Evolutionary conservation across 345 rosid genomes (phyloP).

Genomic region (Streptanthus diversifolius): DNA sequence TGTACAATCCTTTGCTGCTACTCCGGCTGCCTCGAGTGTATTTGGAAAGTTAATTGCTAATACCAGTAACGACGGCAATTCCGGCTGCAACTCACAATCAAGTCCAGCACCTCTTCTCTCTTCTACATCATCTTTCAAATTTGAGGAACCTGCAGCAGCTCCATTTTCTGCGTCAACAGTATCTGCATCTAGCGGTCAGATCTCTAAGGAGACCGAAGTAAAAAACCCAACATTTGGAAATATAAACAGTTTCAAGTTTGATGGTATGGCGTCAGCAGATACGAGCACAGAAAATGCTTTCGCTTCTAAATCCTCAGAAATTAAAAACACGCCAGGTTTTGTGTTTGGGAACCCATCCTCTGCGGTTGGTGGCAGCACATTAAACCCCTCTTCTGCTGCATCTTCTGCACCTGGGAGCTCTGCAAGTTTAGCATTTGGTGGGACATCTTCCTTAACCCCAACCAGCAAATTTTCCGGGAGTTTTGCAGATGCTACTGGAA

Average conservation of each 20-base stretch:
- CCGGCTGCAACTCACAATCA: conserved; percentile 29
- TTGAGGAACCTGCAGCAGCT: conserved; percentile 40
- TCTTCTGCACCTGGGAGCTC: conserved; percentile 36
- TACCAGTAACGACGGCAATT: conserved; percentile 22
- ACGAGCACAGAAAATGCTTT: conserved; percentile 30
- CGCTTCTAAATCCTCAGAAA: conserved; percentile 24
- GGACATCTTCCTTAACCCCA: conserved; percentile 22
- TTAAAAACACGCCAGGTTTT: conserved; percentile 25
- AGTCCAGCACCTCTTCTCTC: conserved; percentile 37
- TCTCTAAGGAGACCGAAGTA: conserved; percentile 41
- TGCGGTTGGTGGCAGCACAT: conserved; percentile 22
- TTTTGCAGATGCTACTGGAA: conserved; percentile 35
- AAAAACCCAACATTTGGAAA: conserved; percentile 38
- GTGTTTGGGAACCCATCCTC: conserved; percentile 33
- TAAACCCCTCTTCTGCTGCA: conserved; percentile 15
- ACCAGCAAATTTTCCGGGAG: conserved; percentile 28
- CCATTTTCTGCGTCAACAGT: conserved; percentile 35
- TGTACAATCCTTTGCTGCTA: conserved; percentile 20
- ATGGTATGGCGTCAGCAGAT: conserved; percentile 40
- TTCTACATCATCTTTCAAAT: conserved; percentile 41
- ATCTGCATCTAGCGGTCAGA: conserved; percentile 29
- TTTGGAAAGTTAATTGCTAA: conserved; percentile 17
- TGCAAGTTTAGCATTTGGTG: conserved; percentile 39
- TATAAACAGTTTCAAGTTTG: conserved; percentile 34
- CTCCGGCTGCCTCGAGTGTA: conserved; percentile 19